Base-by-base conservation (phyloP, 805 yeast genomes). In the Suhomyces sp. region DNA sequence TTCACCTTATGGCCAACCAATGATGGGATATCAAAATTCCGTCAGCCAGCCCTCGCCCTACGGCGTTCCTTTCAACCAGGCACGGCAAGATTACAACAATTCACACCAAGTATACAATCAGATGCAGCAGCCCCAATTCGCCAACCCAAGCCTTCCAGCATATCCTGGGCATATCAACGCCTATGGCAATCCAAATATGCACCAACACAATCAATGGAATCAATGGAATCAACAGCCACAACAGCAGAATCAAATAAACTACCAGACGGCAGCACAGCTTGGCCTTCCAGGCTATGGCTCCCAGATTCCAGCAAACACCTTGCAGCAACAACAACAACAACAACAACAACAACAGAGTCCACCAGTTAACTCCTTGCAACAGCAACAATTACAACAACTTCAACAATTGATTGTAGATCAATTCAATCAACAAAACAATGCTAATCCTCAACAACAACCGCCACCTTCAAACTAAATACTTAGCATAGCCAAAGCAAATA, bases 351-450 rank as follows among this genome's bases (percentile, higher is more conserved):
- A 17, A n/a, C 47, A 17, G 19, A 27, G 6, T 6, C 27, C 47
- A 45, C n/a, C 39, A 33, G 31, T 6, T 6, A 20, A n/a, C n/a
- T 17, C 62, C 46, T 47, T 57, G 45, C 65, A 60, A 33, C 66
- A 65, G 22, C 55, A 60, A 4, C 65, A 56, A 19, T 47, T 55
- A n/a, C 65, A 59, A 54, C 65, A 68, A 47, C 55, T 65, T 13
- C 62, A 63, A 29, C 68, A 51, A 43, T 48, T 66, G 17, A 53
- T 65, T 22, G 54, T 54, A 6, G 60, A 56, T 41, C 71, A 65
- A 35, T 39, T 60, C 21, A 55, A 55, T 12, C 53, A 56, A 46
- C 52, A 58, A 24, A 54, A 31, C 17, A 31, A 31, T 6, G 17
- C 35, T n/a, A 31, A 31, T 31, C 35, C 57, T 22, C 58, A 50